These are phyloP conservation scores for Calonectria pauciramosa DNA, from an alignment of 2,329 filamentous ascomycete species.

Conservation along the genomic window DNA sequence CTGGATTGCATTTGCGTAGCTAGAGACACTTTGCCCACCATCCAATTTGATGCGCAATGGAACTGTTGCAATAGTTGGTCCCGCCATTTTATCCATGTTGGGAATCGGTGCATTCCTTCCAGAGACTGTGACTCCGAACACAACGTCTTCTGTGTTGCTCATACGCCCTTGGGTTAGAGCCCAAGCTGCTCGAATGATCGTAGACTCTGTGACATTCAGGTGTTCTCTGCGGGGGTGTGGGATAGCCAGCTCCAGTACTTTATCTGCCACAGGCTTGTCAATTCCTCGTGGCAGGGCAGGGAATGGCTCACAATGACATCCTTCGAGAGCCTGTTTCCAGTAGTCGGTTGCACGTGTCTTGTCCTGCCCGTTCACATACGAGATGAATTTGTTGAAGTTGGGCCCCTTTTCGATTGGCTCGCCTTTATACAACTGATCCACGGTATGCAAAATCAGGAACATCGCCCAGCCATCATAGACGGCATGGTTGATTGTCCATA, in stretches of 20 bases:
- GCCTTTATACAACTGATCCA: conserved; percentile 24
- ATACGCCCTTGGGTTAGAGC: neutral
- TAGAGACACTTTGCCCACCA: neutral
- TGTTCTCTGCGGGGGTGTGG: neutral
- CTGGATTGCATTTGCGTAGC: neutral
- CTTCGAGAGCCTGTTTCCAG: conserved; percentile 11
- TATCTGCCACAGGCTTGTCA: conserved; percentile 14
- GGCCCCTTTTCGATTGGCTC: neutral
- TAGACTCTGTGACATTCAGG: neutral
- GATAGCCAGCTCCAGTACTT: neutral
- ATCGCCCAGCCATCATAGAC: conserved; percentile 49
- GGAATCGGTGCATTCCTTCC: neutral
- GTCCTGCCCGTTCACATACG: neutral
- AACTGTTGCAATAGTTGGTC: neutral
- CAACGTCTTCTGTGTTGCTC: neutral
- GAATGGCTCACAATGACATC: conserved; percentile 8
- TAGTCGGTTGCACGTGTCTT: neutral
- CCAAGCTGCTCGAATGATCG: neutral
- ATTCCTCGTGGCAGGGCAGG: conserved; percentile 7
- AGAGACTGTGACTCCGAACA: neutral
- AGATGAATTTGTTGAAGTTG: conserved; percentile 17
- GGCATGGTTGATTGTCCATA: conserved; percentile 46
- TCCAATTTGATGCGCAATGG: neutral
- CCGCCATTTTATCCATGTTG: neutral
- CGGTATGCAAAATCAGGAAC: conserved; percentile 29